Conservation (phyloP, 1,139 yeast genomes). For the Yamadazyma mexicana region DNA sequence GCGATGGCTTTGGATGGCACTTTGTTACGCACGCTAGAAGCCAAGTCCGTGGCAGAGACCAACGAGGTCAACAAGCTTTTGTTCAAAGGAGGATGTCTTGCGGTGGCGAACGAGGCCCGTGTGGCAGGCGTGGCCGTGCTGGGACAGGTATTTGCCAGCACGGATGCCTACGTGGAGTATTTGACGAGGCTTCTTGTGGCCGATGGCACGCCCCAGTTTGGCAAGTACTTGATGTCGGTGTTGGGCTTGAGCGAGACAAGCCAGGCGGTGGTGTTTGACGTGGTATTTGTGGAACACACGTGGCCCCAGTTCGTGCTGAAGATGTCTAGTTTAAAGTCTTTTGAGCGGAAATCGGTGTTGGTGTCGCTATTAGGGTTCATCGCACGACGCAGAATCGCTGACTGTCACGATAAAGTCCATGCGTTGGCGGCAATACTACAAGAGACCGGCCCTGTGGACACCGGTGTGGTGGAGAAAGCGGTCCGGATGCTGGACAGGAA, state of each 20-base stretch:
- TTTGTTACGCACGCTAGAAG: constrained; percentile 17
- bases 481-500: not conserved
- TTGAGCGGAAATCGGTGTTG: constrained; percentile 5
- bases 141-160: constrained; percentile 16
- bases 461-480: constrained; percentile 1
- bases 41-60: constrained; percentile 15
- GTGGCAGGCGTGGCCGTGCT: constrained; percentile 10
- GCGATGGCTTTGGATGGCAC: constrained; percentile 19
- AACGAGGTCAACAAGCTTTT: constrained; percentile 39
- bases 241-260: constrained; percentile 22
- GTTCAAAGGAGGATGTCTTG: constrained; percentile 33
- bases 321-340: constrained; percentile 23
- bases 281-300: constrained; percentile 20
- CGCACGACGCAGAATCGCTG: constrained; percentile 2
- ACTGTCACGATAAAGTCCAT: constrained; percentile 2
- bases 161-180: constrained; percentile 24
- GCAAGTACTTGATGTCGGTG: constrained; percentile 25
- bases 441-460: not conserved
- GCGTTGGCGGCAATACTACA: constrained; percentile 4
- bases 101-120: constrained; percentile 23
- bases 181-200: constrained; percentile 19
- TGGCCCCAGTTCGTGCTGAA: constrained; percentile 22
- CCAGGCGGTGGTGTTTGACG: constrained; percentile 22
- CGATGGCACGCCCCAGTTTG: constrained; percentile 12
- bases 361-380: constrained; percentile 3